Conservation (phyloP, 2,329 filamentous ascomycete genomes). For the Monilinia aucupariae region DNA sequence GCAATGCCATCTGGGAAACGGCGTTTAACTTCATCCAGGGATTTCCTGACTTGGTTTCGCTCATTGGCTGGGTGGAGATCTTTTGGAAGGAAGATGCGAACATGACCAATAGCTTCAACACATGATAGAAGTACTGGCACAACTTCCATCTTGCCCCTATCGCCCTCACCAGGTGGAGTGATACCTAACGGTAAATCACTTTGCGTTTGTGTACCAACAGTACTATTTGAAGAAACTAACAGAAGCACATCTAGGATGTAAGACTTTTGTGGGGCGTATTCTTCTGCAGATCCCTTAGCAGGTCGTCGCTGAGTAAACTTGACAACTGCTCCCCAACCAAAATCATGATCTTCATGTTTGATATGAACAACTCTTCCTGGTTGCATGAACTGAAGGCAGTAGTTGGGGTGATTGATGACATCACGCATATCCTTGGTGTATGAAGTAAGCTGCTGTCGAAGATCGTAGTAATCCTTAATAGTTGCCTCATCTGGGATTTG, state of each 20-base stretch:
- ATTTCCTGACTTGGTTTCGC: slow-evolving; percentile 61
- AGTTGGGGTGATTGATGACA: slow-evolving; percentile 86
- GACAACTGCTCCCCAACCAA: slow-evolving; percentile 89
- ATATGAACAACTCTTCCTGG: slow-evolving; percentile 83
- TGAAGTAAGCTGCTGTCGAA: slow-evolving; percentile 75
- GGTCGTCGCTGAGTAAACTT: slow-evolving; percentile 63
- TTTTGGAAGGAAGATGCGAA: slow-evolving; percentile 76
- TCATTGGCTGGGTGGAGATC: slow-evolving; percentile 66
- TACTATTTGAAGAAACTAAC: slow-evolving; percentile 48
- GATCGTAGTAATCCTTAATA: slow-evolving; percentile 89
- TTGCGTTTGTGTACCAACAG: slow-evolving; percentile 51
- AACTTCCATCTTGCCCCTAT: slow-evolving; percentile 69
- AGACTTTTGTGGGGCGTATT: slow-evolving; percentile 67
- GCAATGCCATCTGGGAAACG: slow-evolving; percentile 92
- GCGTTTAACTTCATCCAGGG: slow-evolving; percentile 71
- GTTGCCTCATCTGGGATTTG: slow-evolving; percentile 79
- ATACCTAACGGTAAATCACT: slow-evolving; percentile 61
- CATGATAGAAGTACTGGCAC: slow-evolving; percentile 83
- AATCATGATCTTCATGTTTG: slow-evolving; percentile 73
- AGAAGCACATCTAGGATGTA: slow-evolving; percentile 81
- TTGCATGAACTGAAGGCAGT: slow-evolving; percentile 79
- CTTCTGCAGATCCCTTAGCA: slow-evolving; percentile 60
- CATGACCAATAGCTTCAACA: slow-evolving; percentile 76
- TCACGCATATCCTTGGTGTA: slow-evolving; percentile 86
- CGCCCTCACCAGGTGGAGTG: slow-evolving; percentile 53